A percentile compares a stretch with the other conserved stretches of the same genome.
Evolutionary conservation across 331 rosid species (phyloP).

Genomic region (Spiraea crenata): DNA sequence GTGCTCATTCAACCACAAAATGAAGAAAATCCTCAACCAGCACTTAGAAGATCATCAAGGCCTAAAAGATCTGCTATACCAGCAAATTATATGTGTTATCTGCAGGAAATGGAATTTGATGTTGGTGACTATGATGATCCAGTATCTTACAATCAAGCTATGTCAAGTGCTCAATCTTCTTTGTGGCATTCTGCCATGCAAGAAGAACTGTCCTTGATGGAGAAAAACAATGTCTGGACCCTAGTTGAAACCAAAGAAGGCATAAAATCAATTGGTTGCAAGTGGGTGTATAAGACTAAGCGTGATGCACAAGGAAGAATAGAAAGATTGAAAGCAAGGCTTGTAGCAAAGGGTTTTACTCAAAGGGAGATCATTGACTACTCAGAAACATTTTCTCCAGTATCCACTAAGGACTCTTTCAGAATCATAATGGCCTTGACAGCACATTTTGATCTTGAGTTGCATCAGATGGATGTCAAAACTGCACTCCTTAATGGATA

Average conservation of each 20-base stretch:
- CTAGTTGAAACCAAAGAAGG: too few species aligned
- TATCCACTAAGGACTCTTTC: background rate
- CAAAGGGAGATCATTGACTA: background rate
- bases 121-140: background rate
- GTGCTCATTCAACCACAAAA: background rate
- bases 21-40: background rate
- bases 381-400: background rate
- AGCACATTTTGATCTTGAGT: background rate
- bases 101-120: background rate
- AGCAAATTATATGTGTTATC: background rate
- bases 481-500: too few species aligned
- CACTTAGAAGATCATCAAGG: background rate
- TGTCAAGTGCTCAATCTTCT: too few species aligned
- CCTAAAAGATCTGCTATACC: background rate
- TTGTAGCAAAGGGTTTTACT: background rate
- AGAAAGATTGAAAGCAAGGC: too few species aligned
- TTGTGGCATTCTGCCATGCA: too few species aligned
- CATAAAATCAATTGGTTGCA: too few species aligned
- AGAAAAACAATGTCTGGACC: too few species aligned
- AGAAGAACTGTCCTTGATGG: too few species aligned
- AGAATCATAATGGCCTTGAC: background rate
- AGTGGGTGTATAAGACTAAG: too few species aligned
- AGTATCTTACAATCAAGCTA: too few species aligned
- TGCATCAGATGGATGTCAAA: background rate
- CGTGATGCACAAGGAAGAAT: too few species aligned